Evolutionary conservation across 176 grass and related monocot species (phyloP).

Genomic region (Eragrostis nindensis): DNA sequence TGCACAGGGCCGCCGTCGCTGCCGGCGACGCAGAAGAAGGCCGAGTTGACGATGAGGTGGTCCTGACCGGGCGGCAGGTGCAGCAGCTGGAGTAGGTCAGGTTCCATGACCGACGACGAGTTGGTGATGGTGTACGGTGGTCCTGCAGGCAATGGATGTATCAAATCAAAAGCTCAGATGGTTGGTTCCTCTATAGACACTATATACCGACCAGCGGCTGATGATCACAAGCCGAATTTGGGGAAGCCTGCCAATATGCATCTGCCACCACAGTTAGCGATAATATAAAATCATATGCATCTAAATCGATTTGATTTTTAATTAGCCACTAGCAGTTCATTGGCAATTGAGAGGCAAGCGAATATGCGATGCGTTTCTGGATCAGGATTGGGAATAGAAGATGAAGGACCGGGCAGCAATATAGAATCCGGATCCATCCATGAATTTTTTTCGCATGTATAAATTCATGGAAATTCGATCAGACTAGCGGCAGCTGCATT

Average conservation of each 20-base stretch:
- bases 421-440: too few species aligned
- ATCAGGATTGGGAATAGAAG: background rate
- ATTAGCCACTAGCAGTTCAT: background rate
- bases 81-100: constrained; percentile 10
- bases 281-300: background rate
- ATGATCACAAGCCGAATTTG: background rate
- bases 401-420: too few species aligned
- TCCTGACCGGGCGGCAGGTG: background rate
- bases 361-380: background rate
- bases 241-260: background rate
- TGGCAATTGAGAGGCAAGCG: background rate
- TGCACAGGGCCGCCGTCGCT: background rate
- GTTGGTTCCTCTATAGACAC: constrained; percentile 26
- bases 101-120: background rate
- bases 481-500: too few species aligned
- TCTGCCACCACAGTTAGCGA: background rate
- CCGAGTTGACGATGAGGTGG: constrained; percentile 31
- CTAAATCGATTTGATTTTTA: too few species aligned
- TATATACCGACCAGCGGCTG: background rate
- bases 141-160: background rate
- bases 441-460: too few species aligned
- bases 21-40: constrained; percentile 24
- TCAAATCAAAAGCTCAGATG: background rate
- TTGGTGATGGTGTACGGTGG: background rate
- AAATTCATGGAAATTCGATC: too few species aligned